Percentiles rank a stretch among this genome's conserved stretches.
These are phyloP conservation scores for Solanum corneliomulleri DNA, from an alignment of 257 asterid genomes.

Conservation along the genomic window DNA sequence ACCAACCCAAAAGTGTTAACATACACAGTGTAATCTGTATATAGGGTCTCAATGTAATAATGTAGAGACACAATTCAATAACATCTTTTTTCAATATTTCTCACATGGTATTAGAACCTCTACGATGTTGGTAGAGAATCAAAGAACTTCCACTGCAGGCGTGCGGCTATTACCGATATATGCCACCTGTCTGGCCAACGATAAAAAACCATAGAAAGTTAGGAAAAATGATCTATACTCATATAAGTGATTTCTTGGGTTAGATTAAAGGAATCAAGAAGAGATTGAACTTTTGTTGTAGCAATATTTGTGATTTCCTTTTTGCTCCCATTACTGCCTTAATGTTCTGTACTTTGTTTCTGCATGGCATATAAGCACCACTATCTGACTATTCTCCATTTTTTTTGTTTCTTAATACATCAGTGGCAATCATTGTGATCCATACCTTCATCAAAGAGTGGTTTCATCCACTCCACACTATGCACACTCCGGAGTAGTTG, in stretches of 20 bases:
- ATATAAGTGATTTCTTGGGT: not conserved
- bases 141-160: not conserved
- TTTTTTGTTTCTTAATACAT: not conserved
- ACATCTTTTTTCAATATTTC: not conserved
- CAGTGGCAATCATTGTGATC: not conserved
- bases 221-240: not conserved
- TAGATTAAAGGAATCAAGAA: not conserved
- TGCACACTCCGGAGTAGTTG: slow-evolving; percentile 22
- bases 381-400: not conserved
- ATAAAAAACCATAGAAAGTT: not conserved
- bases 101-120: not conserved
- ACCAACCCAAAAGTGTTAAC: not conserved
- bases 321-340: not conserved
- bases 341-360: not conserved
- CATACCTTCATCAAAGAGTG: not conserved
- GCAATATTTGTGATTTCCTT: not conserved
- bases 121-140: not conserved
- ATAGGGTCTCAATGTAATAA: not conserved
- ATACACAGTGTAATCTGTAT: not conserved
- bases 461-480: slow-evolving; percentile 5
- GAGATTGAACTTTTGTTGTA: not conserved
- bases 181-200: not conserved
- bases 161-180: not conserved
- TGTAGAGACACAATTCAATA: not conserved
- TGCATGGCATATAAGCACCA: not conserved